Conservation (phyloP, 257 asterid genomes). For the Cynanchum wilfordii region DNA sequence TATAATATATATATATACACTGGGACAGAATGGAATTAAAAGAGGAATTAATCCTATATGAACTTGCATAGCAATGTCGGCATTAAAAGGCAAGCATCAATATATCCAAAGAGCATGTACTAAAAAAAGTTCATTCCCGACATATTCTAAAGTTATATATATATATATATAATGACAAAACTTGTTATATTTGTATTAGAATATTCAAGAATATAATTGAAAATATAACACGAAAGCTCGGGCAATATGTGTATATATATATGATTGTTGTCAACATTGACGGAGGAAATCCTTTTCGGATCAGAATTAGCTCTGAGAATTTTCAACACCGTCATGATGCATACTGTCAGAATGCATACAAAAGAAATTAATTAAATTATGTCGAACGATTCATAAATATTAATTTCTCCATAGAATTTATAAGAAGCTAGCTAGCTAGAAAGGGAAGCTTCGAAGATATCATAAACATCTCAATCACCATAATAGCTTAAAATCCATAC, state of each 20-base stretch:
- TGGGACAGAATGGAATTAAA: no score
- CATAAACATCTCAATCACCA: background rate
- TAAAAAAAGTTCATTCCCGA: background rate
- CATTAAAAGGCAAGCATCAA: no score
- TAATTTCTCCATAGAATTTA: background rate
- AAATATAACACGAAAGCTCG: background rate
- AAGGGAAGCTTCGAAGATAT: background rate
- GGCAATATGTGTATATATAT: background rate
- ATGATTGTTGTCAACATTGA: background rate
- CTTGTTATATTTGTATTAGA: no score
- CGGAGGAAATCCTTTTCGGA: slow-evolving; percentile 4
- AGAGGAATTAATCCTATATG: no score
- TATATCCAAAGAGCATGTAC: background rate
- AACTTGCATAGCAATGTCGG: no score
- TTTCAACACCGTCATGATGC: background rate
- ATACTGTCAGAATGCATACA: background rate
- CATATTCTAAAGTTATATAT: background rate
- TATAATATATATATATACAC: no score
- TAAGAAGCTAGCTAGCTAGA: no score
- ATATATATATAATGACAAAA: no score
- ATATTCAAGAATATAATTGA: background rate
- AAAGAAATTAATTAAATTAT: background rate
- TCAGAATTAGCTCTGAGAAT: background rate
- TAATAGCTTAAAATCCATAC: background rate
- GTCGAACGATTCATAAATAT: no score